Base-by-base conservation (phyloP, 2,329 filamentous ascomycete genomes). In the Monosporascus cannonballus region DNA sequence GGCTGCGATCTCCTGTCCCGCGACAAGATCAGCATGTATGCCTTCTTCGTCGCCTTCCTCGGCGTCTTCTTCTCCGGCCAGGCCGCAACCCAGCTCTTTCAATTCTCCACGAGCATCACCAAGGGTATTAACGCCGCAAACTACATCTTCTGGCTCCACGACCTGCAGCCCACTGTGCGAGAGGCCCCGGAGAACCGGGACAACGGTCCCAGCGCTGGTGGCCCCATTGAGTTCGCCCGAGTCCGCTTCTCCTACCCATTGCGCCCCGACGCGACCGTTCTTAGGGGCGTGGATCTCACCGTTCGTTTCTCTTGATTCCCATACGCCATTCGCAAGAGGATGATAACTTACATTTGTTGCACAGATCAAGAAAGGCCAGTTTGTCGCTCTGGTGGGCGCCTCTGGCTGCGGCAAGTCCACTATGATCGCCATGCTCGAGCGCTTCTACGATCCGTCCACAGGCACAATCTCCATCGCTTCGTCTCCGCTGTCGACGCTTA, bases 181-280 rank as follows among this genome's bases (percentile, higher is more conserved):
- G 73, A 75, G 54, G 77, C 70, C 0, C 59, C 64, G 1, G 61
- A 71, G 30, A 77, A 77, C 60, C 58, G 59, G 11, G 60, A 69
- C 30, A 67, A 64, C 1, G 67, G 65, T 0, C 74, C 74, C 1
- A 65, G n/a, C 18, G 42, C 44, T 11, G 52, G 53, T 4, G 50
- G 51, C 8, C 68, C 70, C 0, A 71, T 86, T 2, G 69, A 74
- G 17, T 75, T 86, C 54, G 71, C 75, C 8, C 67, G 79, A 30
- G 74, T 87, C n/a, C 71, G 75, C 22, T 89, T 89, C 63, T 75
- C 81, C 2, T 89, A 89, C 56, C 83, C 84, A 2, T 60, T 73
- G 50, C 66, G 75, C 24, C 69, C 72, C 22, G 61, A 72, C 51
- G 61, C 67, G 0, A 63, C 69, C 30, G 70, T 76, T 54, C 63